Evolutionary conservation across 495 filamentous ascomycete species (phyloP).

Genomic region (Pyrenopolyporus hunteri): DNA sequence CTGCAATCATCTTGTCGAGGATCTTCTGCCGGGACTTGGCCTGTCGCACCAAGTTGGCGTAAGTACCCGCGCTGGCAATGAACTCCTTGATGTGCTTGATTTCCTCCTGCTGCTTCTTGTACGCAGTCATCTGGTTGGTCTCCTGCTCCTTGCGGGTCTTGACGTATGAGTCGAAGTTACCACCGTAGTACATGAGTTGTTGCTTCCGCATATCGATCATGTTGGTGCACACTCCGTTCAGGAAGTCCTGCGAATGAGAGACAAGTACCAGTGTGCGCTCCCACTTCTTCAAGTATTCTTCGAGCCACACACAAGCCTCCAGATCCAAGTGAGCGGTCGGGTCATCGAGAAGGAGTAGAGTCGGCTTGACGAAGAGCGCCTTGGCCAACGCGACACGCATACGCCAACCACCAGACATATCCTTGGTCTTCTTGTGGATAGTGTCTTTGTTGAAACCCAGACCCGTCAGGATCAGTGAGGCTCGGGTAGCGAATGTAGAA

Average conservation of each 20-base stretch:
- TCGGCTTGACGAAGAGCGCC: constrained; percentile 98
- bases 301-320: constrained; percentile 98
- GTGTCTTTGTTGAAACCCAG: constrained; percentile 98
- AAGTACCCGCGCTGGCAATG: constrained; percentile 99
- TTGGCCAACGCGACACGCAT: constrained; percentile 99
- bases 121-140: constrained; percentile 97
- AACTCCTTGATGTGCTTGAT: constrained; percentile 99
- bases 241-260: constrained; percentile 97
- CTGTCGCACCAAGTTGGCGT: constrained; percentile 98
- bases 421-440: constrained; percentile 98
- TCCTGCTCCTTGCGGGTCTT: constrained; percentile 96
- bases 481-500: constrained; percentile 97
- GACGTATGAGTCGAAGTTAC: constrained; percentile 98
- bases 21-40: constrained; percentile 99
- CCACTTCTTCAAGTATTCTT: constrained; percentile 99
- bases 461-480: constrained; percentile 96
- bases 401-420: constrained; percentile 99
- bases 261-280: constrained; percentile 96
- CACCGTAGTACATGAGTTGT: constrained; percentile 96
- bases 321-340: constrained; percentile 99
- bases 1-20: constrained; percentile 99
- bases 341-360: constrained; percentile 94
- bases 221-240: constrained; percentile 98
- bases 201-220: constrained; percentile 98
- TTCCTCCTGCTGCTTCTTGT: constrained; percentile 98